These are phyloP conservation scores for Fusarium globosum DNA, from an alignment of 2,329 filamentous ascomycete genomes.

Conservation along the genomic window DNA sequence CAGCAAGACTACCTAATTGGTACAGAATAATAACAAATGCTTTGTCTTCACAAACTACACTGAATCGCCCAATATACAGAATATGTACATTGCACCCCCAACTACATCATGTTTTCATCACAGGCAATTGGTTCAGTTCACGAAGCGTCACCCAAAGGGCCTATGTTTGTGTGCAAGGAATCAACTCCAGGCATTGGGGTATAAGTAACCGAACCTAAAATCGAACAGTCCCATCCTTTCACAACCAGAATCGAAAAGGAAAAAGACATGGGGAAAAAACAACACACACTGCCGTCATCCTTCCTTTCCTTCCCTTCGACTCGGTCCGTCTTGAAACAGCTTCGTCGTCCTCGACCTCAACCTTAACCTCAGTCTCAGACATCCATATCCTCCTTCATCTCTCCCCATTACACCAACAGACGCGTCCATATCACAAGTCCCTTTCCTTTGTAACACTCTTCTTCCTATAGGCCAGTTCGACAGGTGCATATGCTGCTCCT, in stretches of 20 bases:
- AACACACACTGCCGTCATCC: slow-evolving; percentile 33
- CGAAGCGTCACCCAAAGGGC: not conserved
- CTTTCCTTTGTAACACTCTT: slow-evolving; percentile 15
- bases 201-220: slow-evolving; percentile 45
- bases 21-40: not conserved
- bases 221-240: slow-evolving; percentile 37
- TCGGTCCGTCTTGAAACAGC: slow-evolving; percentile 27
- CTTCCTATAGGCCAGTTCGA: not conserved
- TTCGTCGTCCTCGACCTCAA: slow-evolving; percentile 16
- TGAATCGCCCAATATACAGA: not conserved
- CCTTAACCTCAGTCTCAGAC: slow-evolving; percentile 10
- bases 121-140: not conserved
- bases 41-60: not conserved
- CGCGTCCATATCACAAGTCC: not conserved
- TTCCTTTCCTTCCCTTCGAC: slow-evolving; percentile 17
- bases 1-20: too few species aligned
- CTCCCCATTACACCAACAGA: slow-evolving; percentile 36
- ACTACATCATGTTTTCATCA: not conserved
- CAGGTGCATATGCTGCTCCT: slow-evolving; percentile 11
- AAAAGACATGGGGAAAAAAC: slow-evolving; percentile 28
- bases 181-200: slow-evolving; percentile 46
- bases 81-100: not conserved
- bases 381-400: slow-evolving; percentile 18
- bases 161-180: slow-evolving; percentile 24
- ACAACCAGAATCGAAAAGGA: slow-evolving; percentile 17